These are phyloP conservation scores for Colletotrichum tropicale DNA, from an alignment of 2,329 filamentous ascomycete genomes.

Conservation along the genomic window DNA sequence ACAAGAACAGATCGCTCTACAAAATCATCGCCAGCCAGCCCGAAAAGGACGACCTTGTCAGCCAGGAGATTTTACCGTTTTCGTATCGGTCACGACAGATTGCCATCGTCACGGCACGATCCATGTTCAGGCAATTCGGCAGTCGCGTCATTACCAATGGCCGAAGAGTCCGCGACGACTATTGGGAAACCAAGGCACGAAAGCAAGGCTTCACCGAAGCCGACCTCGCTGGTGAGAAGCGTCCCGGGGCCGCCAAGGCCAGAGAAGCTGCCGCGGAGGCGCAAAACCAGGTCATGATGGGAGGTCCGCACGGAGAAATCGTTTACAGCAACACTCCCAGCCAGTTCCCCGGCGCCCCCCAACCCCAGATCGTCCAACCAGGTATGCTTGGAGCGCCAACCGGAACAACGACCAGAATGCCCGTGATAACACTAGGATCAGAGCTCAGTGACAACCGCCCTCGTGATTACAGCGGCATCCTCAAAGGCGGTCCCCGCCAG, in stretches of 20 bases:
- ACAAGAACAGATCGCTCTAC: slow-evolving; percentile 95
- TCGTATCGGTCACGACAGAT: slow-evolving; percentile 99
- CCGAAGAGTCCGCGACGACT: slow-evolving; percentile 91
- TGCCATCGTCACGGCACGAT: slow-evolving; percentile 94
- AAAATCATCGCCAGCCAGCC: slow-evolving; percentile 97
- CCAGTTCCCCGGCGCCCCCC: slow-evolving; percentile 69
- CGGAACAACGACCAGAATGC: slow-evolving; percentile 73
- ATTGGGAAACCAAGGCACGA: slow-evolving; percentile 96
- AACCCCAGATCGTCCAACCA: slow-evolving; percentile 73
- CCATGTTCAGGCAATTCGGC: slow-evolving; percentile 98
- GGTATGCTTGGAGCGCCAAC: slow-evolving; percentile 70
- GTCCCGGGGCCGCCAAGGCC: slow-evolving; percentile 88
- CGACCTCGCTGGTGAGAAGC: slow-evolving; percentile 93
- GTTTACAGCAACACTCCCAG: slow-evolving; percentile 80
- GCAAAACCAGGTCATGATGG: slow-evolving; percentile 64
- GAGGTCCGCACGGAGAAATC: slow-evolving; percentile 80
- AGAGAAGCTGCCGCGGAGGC: slow-evolving; percentile 81
- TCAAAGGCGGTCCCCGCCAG: slow-evolving; percentile 80
- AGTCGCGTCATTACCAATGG: slow-evolving; percentile 92
- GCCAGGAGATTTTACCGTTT: slow-evolving; percentile 94
- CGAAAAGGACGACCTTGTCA: slow-evolving; percentile 95
- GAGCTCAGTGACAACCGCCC: slow-evolving; percentile 78
- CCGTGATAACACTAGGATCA: slow-evolving; percentile 83
- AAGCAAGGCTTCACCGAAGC: slow-evolving; percentile 99
- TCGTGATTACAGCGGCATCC: slow-evolving; percentile 81